These are phyloP conservation scores for Naganishia vaughanmartiniae DNA, from an alignment of 768 basidiomycete species.

Conservation along the genomic window DNA sequence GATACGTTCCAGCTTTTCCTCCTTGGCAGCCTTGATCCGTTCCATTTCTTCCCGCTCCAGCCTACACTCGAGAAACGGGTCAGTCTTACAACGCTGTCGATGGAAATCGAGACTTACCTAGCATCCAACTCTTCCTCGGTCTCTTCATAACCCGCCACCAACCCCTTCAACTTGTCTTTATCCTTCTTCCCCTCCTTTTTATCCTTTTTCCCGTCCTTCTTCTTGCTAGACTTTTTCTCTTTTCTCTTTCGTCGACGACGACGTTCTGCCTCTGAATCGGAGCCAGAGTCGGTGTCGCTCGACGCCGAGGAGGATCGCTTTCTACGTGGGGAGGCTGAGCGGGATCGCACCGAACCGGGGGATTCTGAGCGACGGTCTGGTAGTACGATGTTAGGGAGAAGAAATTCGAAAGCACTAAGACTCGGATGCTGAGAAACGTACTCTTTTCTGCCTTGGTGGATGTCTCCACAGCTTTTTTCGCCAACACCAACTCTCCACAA, in stretches of 20 bases:
- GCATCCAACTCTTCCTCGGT: conserved; percentile 49
- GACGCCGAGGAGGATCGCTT: background rate
- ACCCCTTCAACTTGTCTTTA: conserved; percentile 27
- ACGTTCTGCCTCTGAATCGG: conserved; percentile 24
- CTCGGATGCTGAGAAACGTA: no score
- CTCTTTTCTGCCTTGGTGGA: background rate
- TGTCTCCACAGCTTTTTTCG: conserved; percentile 51
- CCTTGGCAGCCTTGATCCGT: conserved; percentile 37
- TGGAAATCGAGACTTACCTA: conserved; percentile 29
- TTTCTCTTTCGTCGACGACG: conserved; percentile 52
- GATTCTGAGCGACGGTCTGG: conserved; percentile 33
- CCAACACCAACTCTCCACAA: conserved; percentile 74
- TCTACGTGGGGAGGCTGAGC: conserved; percentile 19
- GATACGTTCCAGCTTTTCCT: conserved; percentile 38
- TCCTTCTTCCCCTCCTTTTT: conserved; percentile 31
- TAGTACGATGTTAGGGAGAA: background rate
- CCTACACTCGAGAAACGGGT: conserved; percentile 1
- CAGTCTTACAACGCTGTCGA: background rate
- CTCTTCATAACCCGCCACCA: conserved; percentile 35
- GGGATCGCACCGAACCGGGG: conserved; percentile 22
- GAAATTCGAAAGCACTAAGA: conserved; percentile 8
- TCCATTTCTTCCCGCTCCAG: conserved; percentile 51
- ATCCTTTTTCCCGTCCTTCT: conserved; percentile 26
- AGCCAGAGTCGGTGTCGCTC: conserved; percentile 3
- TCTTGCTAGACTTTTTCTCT: conserved; percentile 40